Evolutionary conservation across 805 yeast species (phyloP), one percentile per base, ranked within the genome.

Genomic region (Candida chauliodis): DNA sequence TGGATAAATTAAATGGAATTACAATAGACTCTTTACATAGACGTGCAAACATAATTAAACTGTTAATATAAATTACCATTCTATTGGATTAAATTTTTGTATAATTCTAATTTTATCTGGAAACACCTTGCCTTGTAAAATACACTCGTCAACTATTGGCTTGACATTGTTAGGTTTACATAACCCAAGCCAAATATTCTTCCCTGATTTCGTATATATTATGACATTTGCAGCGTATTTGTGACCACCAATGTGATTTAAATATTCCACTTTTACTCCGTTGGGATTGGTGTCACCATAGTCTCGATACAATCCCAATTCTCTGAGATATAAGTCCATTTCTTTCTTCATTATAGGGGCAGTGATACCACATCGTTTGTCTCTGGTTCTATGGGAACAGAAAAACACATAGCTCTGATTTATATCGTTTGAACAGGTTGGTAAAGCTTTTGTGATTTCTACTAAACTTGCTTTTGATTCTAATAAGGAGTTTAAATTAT

Each of bases 211-310:
- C 46, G 79, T 63, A 55, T 88, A 89, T 11, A 91, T 76, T 36
- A 88, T 71, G 3, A 87, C 84, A 57, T 91, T 91, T 2, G 97
- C 97, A 1, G 93, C 88, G 60, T 70, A 93, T 59, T 93, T 93
- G 62, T 91, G 99, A 4, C 98, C 98, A 5, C 99, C 99, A 19
- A 91, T 84, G 58, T 91, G 99, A 52, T 86, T 89, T 21, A 84
- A 75, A 49, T 58, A 89, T 2, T 74, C 67, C 2, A 89, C 87
- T 5, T 67, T 64, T 1, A 83, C 86, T 5, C 97, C 98, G 22
- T 72, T 80, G 0, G 85, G 79, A 38, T 89, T 72, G 34, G 69
- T 72, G 57, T 90, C 97, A 9, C 84, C 82, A 21, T 64, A 57
- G 58, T 91, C 97, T 51, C 98, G 72, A 48, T 78, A 76, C 13